Evolutionary conservation across 768 basidiomycete species (phyloP).

Genomic region (Leccinum uliginosum): DNA sequence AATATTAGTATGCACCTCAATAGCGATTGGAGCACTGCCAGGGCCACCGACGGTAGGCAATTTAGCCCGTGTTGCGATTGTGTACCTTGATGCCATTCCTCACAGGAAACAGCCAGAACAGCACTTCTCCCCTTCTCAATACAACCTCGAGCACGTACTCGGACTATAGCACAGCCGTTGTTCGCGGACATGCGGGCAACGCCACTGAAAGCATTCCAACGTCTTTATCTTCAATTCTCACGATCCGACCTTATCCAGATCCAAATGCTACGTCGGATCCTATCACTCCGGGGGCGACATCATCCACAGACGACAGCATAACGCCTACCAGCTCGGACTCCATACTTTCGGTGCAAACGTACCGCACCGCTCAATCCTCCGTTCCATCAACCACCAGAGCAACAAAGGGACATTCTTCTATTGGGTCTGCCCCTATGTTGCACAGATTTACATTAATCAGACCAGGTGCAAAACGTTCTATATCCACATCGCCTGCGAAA

Average conservation of each 20-base stretch:
- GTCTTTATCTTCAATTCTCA: slow-evolving; percentile 69
- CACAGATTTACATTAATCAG: slow-evolving; percentile 87
- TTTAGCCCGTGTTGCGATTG: slow-evolving; percentile 3
- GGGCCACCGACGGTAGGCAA: slow-evolving; percentile 32
- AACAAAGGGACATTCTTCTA: slow-evolving; percentile 74
- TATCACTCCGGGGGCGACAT: slow-evolving; percentile 35
- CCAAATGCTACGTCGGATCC: slow-evolving; percentile 43
- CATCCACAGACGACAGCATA: slow-evolving; percentile 25
- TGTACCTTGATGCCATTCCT: slow-evolving; percentile 12
- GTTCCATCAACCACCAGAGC: slow-evolving; percentile 55
- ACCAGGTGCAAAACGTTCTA: slow-evolving; percentile 60
- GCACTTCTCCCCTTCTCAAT: slow-evolving; percentile 53
- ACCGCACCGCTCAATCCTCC: slow-evolving; percentile 56
- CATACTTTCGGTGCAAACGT: slow-evolving; percentile 53
- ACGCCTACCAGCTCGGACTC: slow-evolving; percentile 44
- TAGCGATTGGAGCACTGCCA: slow-evolving; percentile 39
- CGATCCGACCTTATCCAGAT: slow-evolving; percentile 54
- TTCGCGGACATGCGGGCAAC: slow-evolving; percentile 46
- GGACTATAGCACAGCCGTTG: slow-evolving; percentile 68
- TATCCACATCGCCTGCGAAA: slow-evolving; percentile 26
- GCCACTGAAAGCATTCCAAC: slow-evolving; percentile 40
- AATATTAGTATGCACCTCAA: slow-evolving; percentile 45
- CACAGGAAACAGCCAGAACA: slow-evolving; percentile 37
- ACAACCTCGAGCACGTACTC: slow-evolving; percentile 42
- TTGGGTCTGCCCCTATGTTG: slow-evolving; percentile 52